Conservation (phyloP, 108 stramenopile species). For the Licmophora abbreviata region DNA sequence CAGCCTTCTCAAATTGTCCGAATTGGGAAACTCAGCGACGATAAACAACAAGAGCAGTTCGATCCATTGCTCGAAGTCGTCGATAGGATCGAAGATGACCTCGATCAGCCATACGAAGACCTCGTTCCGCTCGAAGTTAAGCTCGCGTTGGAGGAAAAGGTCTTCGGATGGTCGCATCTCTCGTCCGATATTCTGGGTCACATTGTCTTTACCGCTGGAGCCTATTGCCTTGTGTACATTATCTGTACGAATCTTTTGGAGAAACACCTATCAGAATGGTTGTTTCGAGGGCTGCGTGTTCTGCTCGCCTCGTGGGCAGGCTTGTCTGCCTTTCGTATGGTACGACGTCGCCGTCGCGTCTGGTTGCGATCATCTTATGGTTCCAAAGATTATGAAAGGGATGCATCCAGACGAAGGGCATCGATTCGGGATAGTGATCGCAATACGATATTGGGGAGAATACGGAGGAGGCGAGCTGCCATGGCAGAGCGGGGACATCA, state of each 20-base stretch:
- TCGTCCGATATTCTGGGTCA: slow-evolving; percentile 56
- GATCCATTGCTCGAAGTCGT: slow-evolving; percentile 34
- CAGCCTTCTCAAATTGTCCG: no score
- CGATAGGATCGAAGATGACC: slow-evolving; percentile 64
- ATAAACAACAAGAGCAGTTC: no score
- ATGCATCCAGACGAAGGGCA: slow-evolving; percentile 19
- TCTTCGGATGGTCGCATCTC: slow-evolving; percentile 78
- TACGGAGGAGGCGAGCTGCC: slow-evolving; percentile 16
- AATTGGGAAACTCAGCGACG: no score
- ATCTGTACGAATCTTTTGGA: slow-evolving; percentile 26
- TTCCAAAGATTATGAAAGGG: slow-evolving; percentile 25
- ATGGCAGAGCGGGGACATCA: slow-evolving; percentile 24
- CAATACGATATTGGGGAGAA: slow-evolving; percentile 19
- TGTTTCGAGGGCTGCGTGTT: slow-evolving; percentile 2
- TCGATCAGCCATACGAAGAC: slow-evolving; percentile 57
- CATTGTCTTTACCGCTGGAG: slow-evolving; percentile 38
- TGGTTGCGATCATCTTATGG: slow-evolving; percentile 60
- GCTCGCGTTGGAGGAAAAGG: slow-evolving; percentile 59
- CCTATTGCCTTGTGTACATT: slow-evolving; percentile 33
- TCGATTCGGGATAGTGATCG: slow-evolving; percentile 43
- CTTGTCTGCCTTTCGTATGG: slow-evolving; percentile 55
- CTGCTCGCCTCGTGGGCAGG: slow-evolving; percentile 13
- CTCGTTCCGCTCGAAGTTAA: slow-evolving; percentile 62
- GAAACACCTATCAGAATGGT: slow-evolving; percentile 5
- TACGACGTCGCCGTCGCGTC: slow-evolving; percentile 56